phyloP scores from a whole-genome alignment of 768 basidiomycete genomes.

The Stropharia rugosoannulata region DNA sequence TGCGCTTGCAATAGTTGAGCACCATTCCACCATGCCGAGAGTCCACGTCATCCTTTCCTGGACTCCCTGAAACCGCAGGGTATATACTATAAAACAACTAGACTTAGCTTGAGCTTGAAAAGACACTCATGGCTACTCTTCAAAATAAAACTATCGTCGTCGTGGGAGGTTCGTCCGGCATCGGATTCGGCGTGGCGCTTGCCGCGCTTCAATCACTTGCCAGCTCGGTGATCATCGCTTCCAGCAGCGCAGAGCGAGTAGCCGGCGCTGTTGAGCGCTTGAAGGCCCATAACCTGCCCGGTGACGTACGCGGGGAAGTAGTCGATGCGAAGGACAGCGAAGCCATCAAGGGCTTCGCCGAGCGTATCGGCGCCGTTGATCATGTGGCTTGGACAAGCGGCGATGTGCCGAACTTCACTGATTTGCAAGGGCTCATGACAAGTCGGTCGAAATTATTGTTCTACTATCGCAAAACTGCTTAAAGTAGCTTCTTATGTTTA shows the following conservation, averaged over 20 bases:
- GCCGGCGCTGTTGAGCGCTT: background rate
- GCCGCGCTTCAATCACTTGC: background rate
- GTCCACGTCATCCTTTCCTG: too few species aligned
- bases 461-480: too few species aligned
- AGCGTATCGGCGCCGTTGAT: background rate
- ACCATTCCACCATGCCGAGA: too few species aligned
- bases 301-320: background rate
- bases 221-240: background rate
- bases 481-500: too few species aligned
- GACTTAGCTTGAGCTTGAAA: too few species aligned
- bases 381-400: conserved; percentile 4
- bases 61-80: too few species aligned
- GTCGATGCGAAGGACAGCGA: background rate
- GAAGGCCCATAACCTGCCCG: background rate
- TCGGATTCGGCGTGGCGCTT: background rate
- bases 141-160: background rate
- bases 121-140: background rate
- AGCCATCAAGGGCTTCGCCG: background rate
- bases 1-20: too few species aligned
- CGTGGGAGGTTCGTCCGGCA: background rate
- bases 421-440: too few species aligned
- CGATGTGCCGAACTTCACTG: background rate
- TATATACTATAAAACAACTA: too few species aligned
- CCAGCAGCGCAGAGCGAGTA: background rate
- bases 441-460: too few species aligned